Conservation (phyloP, 805 yeast species). For the Dipodascopsis uninucleata region DNA sequence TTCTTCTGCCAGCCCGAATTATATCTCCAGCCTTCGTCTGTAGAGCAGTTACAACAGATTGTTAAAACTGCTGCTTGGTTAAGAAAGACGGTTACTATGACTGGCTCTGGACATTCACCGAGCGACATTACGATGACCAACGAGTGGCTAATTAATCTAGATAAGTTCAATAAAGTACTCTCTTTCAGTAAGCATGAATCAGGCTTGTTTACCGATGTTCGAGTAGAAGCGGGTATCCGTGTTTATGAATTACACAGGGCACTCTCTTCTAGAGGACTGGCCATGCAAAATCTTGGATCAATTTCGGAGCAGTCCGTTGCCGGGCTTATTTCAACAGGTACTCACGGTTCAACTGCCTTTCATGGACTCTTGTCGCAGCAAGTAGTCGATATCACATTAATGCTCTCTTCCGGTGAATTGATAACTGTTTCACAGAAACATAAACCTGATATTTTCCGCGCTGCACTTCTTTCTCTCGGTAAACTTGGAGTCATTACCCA, state of each 20-base stretch:
- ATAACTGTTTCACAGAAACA: conserved; percentile 63
- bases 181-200: conserved; percentile 47
- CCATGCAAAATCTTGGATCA: conserved; percentile 88
- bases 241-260: conserved; percentile 67
- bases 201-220: conserved; percentile 77
- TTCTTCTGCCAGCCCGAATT: conserved; percentile 71
- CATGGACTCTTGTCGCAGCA: conserved; percentile 91
- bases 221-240: conserved; percentile 92
- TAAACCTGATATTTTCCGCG: conserved; percentile 65
- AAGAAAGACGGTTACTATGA: conserved; percentile 68
- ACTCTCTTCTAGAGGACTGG: conserved; percentile 61
- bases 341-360: conserved; percentile 91
- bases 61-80: conserved; percentile 60
- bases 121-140: conserved; percentile 81
- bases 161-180: conserved; percentile 60
- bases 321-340: conserved; percentile 94
- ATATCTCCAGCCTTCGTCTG: conserved; percentile 68
- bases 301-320: conserved; percentile 91
- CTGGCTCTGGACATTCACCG: conserved; percentile 95
- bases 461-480: conserved; percentile 82
- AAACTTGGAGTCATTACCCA: conserved; percentile 85
- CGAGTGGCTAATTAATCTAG: conserved; percentile 86
- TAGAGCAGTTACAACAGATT: conserved; percentile 65
- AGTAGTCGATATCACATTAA: conserved; percentile 69
- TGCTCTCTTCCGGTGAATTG: conserved; percentile 72